These are phyloP conservation scores for Phytophthora sp. DNA, from an alignment of 352 stramenopile species.

Conservation along the genomic window DNA sequence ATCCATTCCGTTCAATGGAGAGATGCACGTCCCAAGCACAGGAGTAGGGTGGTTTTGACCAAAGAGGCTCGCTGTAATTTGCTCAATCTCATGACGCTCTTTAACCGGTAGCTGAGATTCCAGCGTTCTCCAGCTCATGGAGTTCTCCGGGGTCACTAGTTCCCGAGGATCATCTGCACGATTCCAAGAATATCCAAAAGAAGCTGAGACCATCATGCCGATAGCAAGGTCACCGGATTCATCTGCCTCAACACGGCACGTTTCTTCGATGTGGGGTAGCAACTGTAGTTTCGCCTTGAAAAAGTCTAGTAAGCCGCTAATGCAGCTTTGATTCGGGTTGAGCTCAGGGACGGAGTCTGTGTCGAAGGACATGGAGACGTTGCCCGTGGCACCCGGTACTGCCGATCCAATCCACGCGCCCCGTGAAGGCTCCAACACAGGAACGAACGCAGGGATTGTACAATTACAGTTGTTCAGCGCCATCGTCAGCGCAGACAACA, in stretches of 20 bases:
- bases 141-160: constrained; percentile 11
- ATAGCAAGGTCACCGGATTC: constrained; percentile 45
- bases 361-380: constrained; percentile 79
- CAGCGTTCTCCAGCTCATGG: constrained; percentile 30
- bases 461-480: constrained; percentile 85
- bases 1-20: constrained; percentile 60
- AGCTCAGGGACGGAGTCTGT: constrained; percentile 76
- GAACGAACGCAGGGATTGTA: constrained; percentile 80
- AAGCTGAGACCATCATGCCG: constrained; percentile 71
- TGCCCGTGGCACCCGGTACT: constrained; percentile 71
- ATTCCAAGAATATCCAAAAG: constrained; percentile 68
- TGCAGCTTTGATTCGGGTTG: constrained; percentile 76
- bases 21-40: constrained; percentile 40
- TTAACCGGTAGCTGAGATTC: constrained; percentile 21
- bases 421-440: constrained; percentile 55
- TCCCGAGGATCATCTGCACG: constrained; percentile 56
- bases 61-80: constrained; percentile 47
- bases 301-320: constrained; percentile 80
- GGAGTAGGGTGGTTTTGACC: constrained; percentile 31
- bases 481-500: constrained; percentile 76
- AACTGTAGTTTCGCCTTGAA: constrained; percentile 86
- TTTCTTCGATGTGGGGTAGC: constrained; percentile 63
- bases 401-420: constrained; percentile 73
- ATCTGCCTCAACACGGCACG: constrained; percentile 49
- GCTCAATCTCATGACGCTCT: constrained; percentile 22